Evolutionary conservation across 1,284 basidiomycete genomes (phyloP).

Genomic region (Rhodotorula sp.): DNA sequence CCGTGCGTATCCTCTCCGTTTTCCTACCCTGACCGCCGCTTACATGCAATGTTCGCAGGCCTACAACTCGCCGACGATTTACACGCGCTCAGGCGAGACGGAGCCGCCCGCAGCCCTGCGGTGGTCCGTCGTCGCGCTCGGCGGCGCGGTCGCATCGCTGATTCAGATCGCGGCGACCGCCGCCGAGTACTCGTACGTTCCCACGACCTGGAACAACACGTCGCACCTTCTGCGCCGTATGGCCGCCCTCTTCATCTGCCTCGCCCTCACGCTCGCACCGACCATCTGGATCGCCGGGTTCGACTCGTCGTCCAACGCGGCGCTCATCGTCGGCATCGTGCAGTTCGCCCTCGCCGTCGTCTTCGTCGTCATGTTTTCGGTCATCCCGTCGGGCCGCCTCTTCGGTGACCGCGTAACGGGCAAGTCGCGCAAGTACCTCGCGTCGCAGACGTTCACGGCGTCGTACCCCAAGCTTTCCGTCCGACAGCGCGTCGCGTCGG

Average conservation of each 20-base stretch:
- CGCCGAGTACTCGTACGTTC: constrained; percentile 91
- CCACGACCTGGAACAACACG: constrained; percentile 95
- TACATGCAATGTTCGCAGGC: neutral
- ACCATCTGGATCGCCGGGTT: constrained; percentile 86
- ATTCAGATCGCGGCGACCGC: constrained; percentile 93
- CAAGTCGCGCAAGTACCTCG: constrained; percentile 90
- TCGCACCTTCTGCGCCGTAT: constrained; percentile 86
- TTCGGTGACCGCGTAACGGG: constrained; percentile 93
- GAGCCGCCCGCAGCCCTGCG: constrained; percentile 70
- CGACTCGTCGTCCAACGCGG: constrained; percentile 63
- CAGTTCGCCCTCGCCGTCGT: constrained; percentile 86
- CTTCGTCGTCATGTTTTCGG: constrained; percentile 77
- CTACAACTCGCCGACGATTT: constrained; percentile 87
- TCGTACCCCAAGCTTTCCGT: constrained; percentile 73
- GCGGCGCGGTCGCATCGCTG: constrained; percentile 82
- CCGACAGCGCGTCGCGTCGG: constrained; percentile 68
- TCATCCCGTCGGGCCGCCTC: constrained; percentile 88
- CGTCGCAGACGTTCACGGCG: constrained; percentile 92
- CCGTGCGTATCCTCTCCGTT: constrained; percentile 56
- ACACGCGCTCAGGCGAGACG: constrained; percentile 55
- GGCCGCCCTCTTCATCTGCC: constrained; percentile 77
- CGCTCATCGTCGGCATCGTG: constrained; percentile 84
- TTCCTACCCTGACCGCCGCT: neutral
- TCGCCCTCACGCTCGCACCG: constrained; percentile 81
- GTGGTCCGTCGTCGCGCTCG: constrained; percentile 86